Base-by-base conservation (phyloP, 1,139 yeast genomes). In the Candida smagusa region DNA sequence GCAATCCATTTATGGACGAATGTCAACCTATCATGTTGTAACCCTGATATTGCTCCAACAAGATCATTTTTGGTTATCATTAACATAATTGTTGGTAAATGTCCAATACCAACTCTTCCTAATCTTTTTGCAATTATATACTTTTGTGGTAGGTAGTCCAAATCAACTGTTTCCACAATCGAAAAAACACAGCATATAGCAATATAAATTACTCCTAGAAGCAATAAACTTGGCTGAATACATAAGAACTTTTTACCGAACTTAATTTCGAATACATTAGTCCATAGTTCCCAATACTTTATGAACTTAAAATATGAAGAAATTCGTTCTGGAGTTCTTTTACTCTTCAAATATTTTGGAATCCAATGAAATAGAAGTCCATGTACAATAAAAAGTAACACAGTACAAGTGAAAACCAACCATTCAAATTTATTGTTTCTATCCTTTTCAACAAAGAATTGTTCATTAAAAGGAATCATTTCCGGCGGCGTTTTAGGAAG, bases 1-100 rank as follows among this genome's bases (percentile, higher is more conserved):
- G 74, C 66, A 26, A 72, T 49, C 78, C 78, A 72, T 33, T 63
- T 60, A 46, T 74, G 79, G 23, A 72, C 49, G 26, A 66, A 54
- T 3, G 56, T 50, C 4, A 70, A 42, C 35, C 70, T 56, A 40
- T 72, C 77, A 37, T 59, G 67, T 12, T 69, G 59, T 28, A 74
- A 55, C 1, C 79, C 79, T 1, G 74, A 55, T 4, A 72, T 38
- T 2, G 68, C 53, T 2, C 72, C 56, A 1, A 74, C 43, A 9
- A 70, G 43, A 44, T 72, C 75, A 42, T 69, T 64, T 42, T 72
- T 72, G 19, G 63, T 54, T 3, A 68, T 57, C 36, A 64, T 49
- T 7, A 72, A 38, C 37, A 67, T 58, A 23, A 72, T 46, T 5
- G 65, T 46, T 0, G 77, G 76, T 22, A 73, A 45, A 40, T 67